Base-by-base conservation (phyloP, 768 basidiomycete species). In the Wakefieldia striispora region DNA sequence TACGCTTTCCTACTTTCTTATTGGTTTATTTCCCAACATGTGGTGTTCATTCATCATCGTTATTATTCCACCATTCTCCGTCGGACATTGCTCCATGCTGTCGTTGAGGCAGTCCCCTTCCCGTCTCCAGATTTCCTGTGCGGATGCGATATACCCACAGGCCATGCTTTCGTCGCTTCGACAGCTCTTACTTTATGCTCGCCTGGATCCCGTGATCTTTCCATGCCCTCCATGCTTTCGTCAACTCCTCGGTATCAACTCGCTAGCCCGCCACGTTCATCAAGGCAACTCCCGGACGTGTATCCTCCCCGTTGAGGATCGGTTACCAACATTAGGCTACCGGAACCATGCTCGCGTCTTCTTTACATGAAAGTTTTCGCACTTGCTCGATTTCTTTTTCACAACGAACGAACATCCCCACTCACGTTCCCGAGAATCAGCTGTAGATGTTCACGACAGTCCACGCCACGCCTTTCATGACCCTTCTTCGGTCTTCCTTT, bases 1-100 rank as follows among this genome's bases (percentile, higher is more conserved):
- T 59, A 23, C 49, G 53, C 41, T 60, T 60, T 60, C 61, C 55
- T 62, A 54, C 43, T 51, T 51, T 51, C 57, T 64, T 52, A 58
- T 61, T 54, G 50, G 45, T 53, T 53, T 54, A 60, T 56, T 61
- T 59, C 55, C 49, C 57, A 49, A 55, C 59, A 61, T 65, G 57
- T 45, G 53, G 55, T 56, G 43, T 53, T 53, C 51, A 48, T 55
- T 55, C 58, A 38, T 49, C 45, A 50, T 60, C 19, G 52, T 52
- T 56, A 47, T 58, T 58, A 54, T 56, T 43, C 53, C 57, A 40
- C 40, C 52, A 42, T 59, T 51, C 49, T 47, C 34, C 49, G 53
- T 60, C 39, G 60, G 62, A 65, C 59, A 47, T 51, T 66, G 57
- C 52, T 48, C 55, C 53, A 55, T 55, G 43, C 50, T 43, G 53